Evolutionary conservation across 1,284 basidiomycete genomes (phyloP).

Genomic region (Heterobasidion irregulare): DNA sequence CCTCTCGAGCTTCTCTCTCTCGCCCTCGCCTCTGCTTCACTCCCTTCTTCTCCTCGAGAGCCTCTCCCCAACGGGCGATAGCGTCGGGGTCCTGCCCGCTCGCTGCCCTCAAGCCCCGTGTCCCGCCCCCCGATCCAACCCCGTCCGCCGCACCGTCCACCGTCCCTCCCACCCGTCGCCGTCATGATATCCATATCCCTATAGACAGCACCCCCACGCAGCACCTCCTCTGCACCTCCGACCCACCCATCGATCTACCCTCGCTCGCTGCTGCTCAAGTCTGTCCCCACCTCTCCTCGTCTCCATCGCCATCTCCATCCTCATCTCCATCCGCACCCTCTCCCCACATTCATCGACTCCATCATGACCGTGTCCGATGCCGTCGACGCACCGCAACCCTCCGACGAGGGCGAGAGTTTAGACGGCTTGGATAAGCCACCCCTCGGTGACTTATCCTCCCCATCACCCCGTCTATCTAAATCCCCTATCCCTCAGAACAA

Average conservation of each 20-base stretch:
- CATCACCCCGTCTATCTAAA: conserved; percentile 13
- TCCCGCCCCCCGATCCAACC: neutral
- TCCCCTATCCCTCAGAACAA: conserved; percentile 7
- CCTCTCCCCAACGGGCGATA: neutral
- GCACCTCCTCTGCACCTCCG: conserved; percentile 1
- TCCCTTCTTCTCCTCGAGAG: neutral
- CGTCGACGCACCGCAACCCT: conserved; percentile 41
- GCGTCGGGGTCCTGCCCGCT: neutral
- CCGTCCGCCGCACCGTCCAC: neutral
- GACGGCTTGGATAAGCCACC: conserved; percentile 39
- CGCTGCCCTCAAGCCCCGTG: neutral
- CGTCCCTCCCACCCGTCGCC: conserved; percentile 5
- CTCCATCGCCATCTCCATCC: neutral
- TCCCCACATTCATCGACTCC: conserved; percentile 1
- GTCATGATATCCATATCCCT: conserved; percentile 30
- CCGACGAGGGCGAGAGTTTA: conserved; percentile 40
- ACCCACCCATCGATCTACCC: neutral
- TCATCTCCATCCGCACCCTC: neutral
- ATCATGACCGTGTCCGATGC: conserved; percentile 34
- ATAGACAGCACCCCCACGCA: conserved; percentile 18
- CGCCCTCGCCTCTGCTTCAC: neutral
- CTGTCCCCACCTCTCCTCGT: neutral
- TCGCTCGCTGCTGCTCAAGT: neutral
- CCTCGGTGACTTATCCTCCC: conserved; percentile 14
- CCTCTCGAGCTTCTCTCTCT: neutral